Percentiles rank a stretch among this genome's conserved stretches.
Evolutionary conservation across 495 filamentous ascomycete genomes (phyloP).

Genomic region (Xylaria bambusicola): DNA sequence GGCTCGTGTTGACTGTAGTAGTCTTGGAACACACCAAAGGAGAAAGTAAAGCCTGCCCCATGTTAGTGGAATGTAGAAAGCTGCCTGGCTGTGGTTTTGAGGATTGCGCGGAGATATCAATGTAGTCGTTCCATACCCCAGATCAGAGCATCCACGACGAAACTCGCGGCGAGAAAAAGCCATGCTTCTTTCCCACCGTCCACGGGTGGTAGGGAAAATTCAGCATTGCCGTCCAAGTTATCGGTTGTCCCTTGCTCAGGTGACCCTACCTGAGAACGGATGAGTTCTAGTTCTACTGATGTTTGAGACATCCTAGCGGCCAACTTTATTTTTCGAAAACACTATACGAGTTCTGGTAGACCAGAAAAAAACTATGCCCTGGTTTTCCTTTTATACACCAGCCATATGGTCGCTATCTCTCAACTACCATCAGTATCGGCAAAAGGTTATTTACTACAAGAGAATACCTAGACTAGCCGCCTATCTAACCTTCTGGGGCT

Average conservation of each 20-base stretch:
- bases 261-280: not conserved
- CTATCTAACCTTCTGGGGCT: too few relatives aligned
- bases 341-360: too few relatives aligned
- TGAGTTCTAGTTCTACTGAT: not conserved
- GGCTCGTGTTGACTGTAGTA: slow-evolving; percentile 48
- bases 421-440: too few relatives aligned
- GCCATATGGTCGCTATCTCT: too few relatives aligned
- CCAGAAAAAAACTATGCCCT: too few relatives aligned
- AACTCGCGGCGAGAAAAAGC: slow-evolving; percentile 63
- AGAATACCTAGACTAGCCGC: too few relatives aligned
- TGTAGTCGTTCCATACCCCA: slow-evolving; percentile 54
- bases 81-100: not conserved
- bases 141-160: slow-evolving; percentile 64
- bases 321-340: too few relatives aligned
- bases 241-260: not conserved
- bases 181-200: slow-evolving; percentile 66
- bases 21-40: slow-evolving; percentile 55
- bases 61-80: not conserved
- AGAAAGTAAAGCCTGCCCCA: slow-evolving; percentile 60
- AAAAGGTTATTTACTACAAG: too few relatives aligned
- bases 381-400: too few relatives aligned
- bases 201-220: slow-evolving; percentile 54
- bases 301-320: slow-evolving; percentile 8
- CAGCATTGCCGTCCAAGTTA: slow-evolving; percentile 5
- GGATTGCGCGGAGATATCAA: slow-evolving; percentile 8